phyloP scores from a whole-genome alignment of 257 asterid species.

The Linaria vulgaris region DNA sequence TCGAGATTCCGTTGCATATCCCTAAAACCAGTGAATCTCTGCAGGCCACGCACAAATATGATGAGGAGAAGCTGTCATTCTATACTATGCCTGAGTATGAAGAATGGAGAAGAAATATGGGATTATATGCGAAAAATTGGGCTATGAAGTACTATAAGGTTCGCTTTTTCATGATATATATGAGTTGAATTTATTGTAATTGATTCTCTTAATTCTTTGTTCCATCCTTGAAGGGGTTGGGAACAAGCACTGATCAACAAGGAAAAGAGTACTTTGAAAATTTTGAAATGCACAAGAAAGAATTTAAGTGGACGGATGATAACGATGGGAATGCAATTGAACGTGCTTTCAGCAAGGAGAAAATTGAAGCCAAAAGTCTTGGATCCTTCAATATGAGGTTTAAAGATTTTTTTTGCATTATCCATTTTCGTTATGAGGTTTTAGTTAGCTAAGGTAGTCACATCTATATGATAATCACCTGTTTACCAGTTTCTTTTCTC shows the following conservation, averaged over 20 bases:
- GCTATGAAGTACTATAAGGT: slow-evolving; percentile 96
- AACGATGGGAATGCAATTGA: slow-evolving; percentile 95
- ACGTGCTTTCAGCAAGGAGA: slow-evolving; percentile 96
- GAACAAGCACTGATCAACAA: slow-evolving; percentile 89
- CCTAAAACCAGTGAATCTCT: slow-evolving; percentile 8
- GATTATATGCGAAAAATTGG: slow-evolving; percentile 69
- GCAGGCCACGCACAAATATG: slow-evolving; percentile 68
- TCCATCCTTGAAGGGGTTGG: slow-evolving; percentile 78
- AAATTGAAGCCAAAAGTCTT: slow-evolving; percentile 90
- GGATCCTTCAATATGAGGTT: slow-evolving; percentile 97
- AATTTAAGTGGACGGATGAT: slow-evolving; percentile 73
- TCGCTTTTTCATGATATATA: slow-evolving; percentile 26
- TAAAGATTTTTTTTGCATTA: slow-evolving; percentile 2
- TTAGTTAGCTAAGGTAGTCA: background rate
- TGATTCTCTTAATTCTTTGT: slow-evolving; percentile 5
- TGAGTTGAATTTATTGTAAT: slow-evolving; percentile 4
- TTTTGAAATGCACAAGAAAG: slow-evolving; percentile 81
- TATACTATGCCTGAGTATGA: slow-evolving; percentile 97
- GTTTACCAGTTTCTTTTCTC: background rate
- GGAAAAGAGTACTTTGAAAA: slow-evolving; percentile 86
- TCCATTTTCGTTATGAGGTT: background rate
- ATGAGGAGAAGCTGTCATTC: slow-evolving; percentile 48
- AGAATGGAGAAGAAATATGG: slow-evolving; percentile 70
- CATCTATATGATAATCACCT: background rate
- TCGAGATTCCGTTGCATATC: background rate